These are phyloP conservation scores for Stenogyne calaminthoides DNA, from an alignment of 305 asterid genomes.

Conservation along the genomic window DNA sequence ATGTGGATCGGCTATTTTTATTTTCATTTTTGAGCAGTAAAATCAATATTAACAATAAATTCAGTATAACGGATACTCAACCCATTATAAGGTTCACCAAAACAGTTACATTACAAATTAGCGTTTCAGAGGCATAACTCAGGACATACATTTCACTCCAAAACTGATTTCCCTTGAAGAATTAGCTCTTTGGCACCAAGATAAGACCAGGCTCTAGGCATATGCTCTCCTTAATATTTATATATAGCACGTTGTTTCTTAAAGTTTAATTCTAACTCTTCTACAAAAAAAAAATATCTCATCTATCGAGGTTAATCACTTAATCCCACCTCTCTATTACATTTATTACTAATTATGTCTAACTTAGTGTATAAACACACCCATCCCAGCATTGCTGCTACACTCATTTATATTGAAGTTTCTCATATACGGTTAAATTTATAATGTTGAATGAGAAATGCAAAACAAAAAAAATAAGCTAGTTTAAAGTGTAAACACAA, in stretches of 20 bases:
- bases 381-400: neutral
- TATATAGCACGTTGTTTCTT: neutral
- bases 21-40: too few relatives aligned
- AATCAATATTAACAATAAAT: too few relatives aligned
- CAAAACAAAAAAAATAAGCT: neutral
- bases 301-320: neutral
- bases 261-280: neutral
- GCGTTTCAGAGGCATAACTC: too few relatives aligned
- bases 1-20: neutral
- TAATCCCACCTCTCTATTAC: neutral
- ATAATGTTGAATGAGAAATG: neutral
- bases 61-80: too few relatives aligned
- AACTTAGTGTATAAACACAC: neutral
- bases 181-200: too few relatives aligned
- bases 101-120: too few relatives aligned
- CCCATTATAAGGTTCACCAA: too few relatives aligned
- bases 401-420: neutral
- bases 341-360: neutral
- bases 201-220: neutral
- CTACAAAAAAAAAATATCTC: neutral
- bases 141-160: too few relatives aligned
- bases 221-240: neutral
- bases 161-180: too few relatives aligned
- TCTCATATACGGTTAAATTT: slow-evolving; percentile 14
- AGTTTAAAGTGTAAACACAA: slow-evolving; percentile 2